Percentiles rank a stretch among this genome's conserved stretches.
Evolutionary conservation across 2,329 filamentous ascomycete genomes (phyloP).

Genomic region (Cytospora piceicola): DNA sequence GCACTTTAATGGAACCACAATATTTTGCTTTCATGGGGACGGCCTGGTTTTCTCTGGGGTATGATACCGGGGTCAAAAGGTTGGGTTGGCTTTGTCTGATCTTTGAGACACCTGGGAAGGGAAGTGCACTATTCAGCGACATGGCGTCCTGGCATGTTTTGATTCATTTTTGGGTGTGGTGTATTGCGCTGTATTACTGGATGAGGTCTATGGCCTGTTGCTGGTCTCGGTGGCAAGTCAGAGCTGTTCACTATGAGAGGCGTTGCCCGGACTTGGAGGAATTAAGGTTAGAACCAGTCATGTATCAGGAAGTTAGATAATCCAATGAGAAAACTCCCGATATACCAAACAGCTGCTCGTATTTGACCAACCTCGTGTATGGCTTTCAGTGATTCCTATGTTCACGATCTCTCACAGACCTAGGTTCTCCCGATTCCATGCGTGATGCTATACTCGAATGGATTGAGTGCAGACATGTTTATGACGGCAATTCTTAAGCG

Average conservation of each 20-base stretch:
- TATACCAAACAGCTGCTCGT: background rate
- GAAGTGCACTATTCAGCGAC: background rate
- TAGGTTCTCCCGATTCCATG: too few species aligned
- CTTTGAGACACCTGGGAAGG: background rate
- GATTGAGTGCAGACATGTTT: too few species aligned
- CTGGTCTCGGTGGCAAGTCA: background rate
- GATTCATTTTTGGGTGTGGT: background rate
- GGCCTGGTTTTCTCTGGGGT: background rate
- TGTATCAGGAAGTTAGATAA: background rate
- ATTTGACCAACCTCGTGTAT: too few species aligned
- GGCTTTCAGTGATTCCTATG: too few species aligned
- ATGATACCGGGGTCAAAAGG: background rate
- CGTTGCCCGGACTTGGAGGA: constrained; percentile 1
- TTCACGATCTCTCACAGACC: too few species aligned
- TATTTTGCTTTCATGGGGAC: background rate
- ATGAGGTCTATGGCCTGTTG: background rate
- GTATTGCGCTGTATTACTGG: background rate
- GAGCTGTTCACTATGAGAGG: background rate
- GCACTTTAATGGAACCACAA: background rate
- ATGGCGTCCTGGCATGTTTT: background rate
- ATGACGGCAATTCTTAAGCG: too few species aligned
- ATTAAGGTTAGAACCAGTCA: background rate
- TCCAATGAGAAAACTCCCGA: background rate
- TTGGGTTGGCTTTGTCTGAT: background rate
- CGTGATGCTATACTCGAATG: too few species aligned